A percentile compares a stretch with the other conserved stretches of the same genome.
phyloP scores from a whole-genome alignment of 441 rosid genomes.

The Euphorbia celastroides region DNA sequence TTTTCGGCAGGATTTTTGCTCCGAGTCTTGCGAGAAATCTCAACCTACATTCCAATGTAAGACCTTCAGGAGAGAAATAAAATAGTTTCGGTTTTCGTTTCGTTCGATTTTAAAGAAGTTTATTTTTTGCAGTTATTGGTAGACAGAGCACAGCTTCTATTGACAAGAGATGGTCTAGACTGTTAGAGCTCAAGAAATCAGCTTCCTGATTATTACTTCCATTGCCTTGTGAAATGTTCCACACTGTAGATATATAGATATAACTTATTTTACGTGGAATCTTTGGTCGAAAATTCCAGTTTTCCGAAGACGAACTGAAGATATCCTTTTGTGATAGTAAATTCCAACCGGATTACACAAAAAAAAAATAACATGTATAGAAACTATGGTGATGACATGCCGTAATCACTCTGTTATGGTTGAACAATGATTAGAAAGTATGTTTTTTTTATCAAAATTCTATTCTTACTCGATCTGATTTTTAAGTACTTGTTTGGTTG shows the following conservation, averaged over 20 bases:
- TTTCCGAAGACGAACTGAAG: no score
- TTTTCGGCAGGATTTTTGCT: slow-evolving; percentile 55
- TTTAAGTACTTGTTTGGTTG: no score
- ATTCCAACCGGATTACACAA: no score
- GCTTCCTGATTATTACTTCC: background rate
- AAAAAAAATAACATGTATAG: no score
- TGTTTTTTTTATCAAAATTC: no score
- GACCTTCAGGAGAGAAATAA: slow-evolving; percentile 1
- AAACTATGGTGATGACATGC: no score
- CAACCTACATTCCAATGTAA: slow-evolving; percentile 56
- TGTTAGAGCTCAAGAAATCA: slow-evolving; percentile 53
- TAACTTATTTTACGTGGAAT: no score
- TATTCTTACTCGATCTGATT: no score
- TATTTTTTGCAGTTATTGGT: slow-evolving; percentile 37
- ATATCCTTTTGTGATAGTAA: no score
- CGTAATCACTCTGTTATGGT: no score
- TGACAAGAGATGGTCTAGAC: slow-evolving; percentile 62
- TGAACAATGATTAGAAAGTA: no score
- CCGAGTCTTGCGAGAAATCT: slow-evolving; percentile 60
- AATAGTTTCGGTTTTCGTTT: background rate
- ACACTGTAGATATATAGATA: background rate
- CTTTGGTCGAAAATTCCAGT: no score
- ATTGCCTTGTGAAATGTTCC: background rate
- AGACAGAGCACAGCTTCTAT: slow-evolving; percentile 42
- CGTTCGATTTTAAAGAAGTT: background rate